A percentile compares a stretch with the other conserved stretches of the same genome.
Conservation (phyloP, 441 rosid genomes). For the Erodium chrysanthum region DNA sequence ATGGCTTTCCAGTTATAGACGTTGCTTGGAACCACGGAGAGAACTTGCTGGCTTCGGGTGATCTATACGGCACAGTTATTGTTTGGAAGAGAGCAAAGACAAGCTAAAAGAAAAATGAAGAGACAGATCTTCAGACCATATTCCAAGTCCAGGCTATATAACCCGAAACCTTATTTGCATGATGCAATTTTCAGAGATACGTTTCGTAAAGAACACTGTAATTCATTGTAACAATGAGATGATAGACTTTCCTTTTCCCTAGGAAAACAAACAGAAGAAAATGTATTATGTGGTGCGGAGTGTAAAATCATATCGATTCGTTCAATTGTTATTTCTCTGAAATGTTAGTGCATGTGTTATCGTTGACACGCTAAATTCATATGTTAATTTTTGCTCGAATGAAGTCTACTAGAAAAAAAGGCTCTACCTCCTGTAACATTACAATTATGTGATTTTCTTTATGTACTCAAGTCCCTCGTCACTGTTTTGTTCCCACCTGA, state of each 20-base stretch:
- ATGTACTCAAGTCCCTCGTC: no score
- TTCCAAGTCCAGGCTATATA: neutral
- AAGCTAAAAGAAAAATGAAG: slow-evolving; percentile 18
- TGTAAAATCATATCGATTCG: neutral
- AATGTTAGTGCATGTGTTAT: no score
- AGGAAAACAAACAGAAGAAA: neutral
- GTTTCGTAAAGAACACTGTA: neutral
- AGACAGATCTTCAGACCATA: no score
- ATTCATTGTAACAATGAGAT: neutral
- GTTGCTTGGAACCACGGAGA: slow-evolving; percentile 97
- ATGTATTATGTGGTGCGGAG: neutral
- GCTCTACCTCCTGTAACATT: no score
- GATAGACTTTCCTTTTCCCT: neutral
- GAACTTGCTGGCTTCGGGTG: slow-evolving; percentile 83
- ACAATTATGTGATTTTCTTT: no score
- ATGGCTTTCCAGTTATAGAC: slow-evolving; percentile 70
- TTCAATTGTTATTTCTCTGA: no score
- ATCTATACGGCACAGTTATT: slow-evolving; percentile 76
- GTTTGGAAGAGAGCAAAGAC: slow-evolving; percentile 90
- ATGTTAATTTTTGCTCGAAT: no score
- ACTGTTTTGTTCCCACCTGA: no score
- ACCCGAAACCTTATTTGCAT: neutral
- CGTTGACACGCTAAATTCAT: no score
- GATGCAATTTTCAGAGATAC: neutral
- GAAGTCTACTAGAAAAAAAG: no score